Evolutionary conservation across 2,329 filamentous ascomycete genomes (phyloP).

Genomic region (Talaromyces sp.): DNA sequence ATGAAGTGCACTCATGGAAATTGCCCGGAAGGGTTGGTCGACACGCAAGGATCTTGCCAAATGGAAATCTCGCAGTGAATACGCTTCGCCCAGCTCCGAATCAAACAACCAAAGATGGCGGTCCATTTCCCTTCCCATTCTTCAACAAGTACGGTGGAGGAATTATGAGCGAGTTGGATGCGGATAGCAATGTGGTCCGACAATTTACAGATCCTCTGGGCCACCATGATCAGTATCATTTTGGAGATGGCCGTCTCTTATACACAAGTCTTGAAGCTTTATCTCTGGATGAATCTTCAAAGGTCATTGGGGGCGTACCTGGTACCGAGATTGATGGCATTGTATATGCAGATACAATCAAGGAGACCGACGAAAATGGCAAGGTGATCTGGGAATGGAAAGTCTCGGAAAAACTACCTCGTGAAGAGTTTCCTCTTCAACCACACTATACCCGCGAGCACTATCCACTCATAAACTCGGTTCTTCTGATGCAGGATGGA

Average conservation of each 20-base stretch:
- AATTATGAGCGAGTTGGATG: constrained; percentile 40
- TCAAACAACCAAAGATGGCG: constrained; percentile 12
- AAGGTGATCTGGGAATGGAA: constrained; percentile 42
- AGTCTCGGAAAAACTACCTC: constrained; percentile 37
- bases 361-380: constrained; percentile 34
- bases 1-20: constrained; percentile 41
- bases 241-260: constrained; percentile 38
- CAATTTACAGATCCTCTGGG: constrained; percentile 39
- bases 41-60: constrained; percentile 40
- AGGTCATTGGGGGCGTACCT: constrained; percentile 38
- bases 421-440: constrained; percentile 36
- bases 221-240: constrained; percentile 45
- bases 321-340: constrained; percentile 26
- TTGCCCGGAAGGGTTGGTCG: constrained; percentile 38
- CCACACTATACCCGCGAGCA: constrained; percentile 24
- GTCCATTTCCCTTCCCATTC: constrained; percentile 37
- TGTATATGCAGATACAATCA: constrained; percentile 38
- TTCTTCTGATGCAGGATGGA: constrained; percentile 35
- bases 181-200: constrained; percentile 33
- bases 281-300: constrained; percentile 28
- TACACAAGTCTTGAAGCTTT: constrained; percentile 42
- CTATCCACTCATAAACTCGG: constrained; percentile 44
- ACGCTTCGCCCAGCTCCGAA: constrained; percentile 32
- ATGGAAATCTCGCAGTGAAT: constrained; percentile 43
- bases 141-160: constrained; percentile 45